phyloP scores from a whole-genome alignment of 73 alveolate species.

The Blepharisma stoltei region DNA sequence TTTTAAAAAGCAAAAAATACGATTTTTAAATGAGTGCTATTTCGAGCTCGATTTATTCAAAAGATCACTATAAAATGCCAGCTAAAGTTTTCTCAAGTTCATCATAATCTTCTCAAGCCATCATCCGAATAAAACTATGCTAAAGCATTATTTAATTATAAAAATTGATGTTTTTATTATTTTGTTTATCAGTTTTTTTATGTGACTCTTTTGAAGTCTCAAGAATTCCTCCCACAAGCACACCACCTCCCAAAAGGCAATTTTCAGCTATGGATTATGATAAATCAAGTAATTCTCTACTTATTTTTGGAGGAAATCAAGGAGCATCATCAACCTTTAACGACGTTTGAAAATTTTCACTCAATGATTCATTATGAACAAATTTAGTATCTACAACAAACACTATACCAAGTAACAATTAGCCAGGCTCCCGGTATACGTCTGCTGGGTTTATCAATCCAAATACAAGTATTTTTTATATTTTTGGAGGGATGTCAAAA shows the following conservation, averaged over 20 bases:
- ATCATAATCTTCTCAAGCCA: too few relatives aligned
- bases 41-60: too few relatives aligned
- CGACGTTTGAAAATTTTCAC: not conserved
- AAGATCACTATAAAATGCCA: too few relatives aligned
- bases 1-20: too few relatives aligned
- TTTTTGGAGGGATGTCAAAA: not conserved
- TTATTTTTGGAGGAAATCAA: constrained; percentile 4
- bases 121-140: too few relatives aligned
- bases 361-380: not conserved
- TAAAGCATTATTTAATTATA: too few relatives aligned
- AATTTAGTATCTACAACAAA: not conserved
- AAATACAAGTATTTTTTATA: not conserved
- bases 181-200: too few relatives aligned
- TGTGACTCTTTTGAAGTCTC: too few relatives aligned
- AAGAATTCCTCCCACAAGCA: not conserved
- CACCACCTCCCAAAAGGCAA: not conserved
- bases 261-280: not conserved
- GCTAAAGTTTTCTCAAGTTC: too few relatives aligned
- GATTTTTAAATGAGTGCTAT: too few relatives aligned
- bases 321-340: not conserved
- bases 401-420: constrained; percentile 9
- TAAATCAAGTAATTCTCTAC: not conserved
- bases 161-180: too few relatives aligned
- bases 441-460: not conserved
- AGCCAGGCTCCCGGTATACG: not conserved